A percentile compares a stretch with the other conserved stretches of the same genome.
These are phyloP conservation scores for Grosmannia clavigera DNA, from an alignment of 2,329 filamentous ascomycete genomes.

Conservation along the genomic window DNA sequence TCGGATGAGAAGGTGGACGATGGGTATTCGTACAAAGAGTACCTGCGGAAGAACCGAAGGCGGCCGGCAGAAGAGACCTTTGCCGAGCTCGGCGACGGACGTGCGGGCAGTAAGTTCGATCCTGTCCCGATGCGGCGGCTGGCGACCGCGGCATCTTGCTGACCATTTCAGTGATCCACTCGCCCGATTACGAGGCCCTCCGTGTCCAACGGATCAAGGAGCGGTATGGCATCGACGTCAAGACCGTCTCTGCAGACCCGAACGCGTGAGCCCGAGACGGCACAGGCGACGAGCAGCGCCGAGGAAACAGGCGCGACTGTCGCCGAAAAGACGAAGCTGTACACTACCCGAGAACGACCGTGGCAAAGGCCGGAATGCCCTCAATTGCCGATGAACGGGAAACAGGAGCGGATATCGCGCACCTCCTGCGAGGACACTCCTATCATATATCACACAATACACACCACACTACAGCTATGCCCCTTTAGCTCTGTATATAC, in stretches of 20 bases:
- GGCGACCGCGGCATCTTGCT: neutral
- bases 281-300: neutral
- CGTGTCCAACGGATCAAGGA: slow-evolving; percentile 70
- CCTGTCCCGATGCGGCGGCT: too few relatives aligned
- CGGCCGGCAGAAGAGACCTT: slow-evolving; percentile 69
- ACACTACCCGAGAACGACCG: neutral
- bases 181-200: slow-evolving; percentile 73
- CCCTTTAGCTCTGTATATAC: slow-evolving; percentile 1
- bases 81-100: slow-evolving; percentile 70
- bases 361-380: neutral
- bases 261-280: slow-evolving; percentile 8
- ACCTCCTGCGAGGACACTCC: neutral
- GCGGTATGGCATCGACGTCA: slow-evolving; percentile 78
- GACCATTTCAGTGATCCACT: slow-evolving; percentile 53
- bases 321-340: neutral
- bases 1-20: slow-evolving; percentile 41
- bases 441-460: neutral
- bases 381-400: neutral
- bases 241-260: slow-evolving; percentile 44
- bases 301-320: neutral
- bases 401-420: neutral
- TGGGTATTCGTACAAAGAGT: slow-evolving; percentile 67
- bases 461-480: neutral
- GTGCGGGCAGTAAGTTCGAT: slow-evolving; percentile 40
- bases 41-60: slow-evolving; percentile 59